These are phyloP conservation scores for Tetracladium marchalianum DNA, from an alignment of 495 filamentous ascomycete genomes.

Conservation along the genomic window DNA sequence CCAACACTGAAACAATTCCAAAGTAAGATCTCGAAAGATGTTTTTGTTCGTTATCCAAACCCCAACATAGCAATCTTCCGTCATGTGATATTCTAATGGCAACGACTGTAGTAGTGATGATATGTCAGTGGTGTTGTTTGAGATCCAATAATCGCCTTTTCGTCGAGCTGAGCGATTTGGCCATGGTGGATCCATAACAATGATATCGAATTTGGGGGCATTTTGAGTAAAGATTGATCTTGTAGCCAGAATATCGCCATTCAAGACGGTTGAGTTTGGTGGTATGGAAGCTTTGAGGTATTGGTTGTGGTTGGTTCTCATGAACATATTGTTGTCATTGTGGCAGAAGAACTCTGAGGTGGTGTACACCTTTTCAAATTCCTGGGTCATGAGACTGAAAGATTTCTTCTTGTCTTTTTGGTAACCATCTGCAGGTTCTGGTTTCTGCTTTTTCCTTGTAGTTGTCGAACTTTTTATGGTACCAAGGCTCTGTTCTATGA, in stretches of 20 bases:
- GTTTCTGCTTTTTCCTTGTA: neutral
- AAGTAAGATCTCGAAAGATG: constrained; percentile 46
- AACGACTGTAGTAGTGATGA: constrained; percentile 36
- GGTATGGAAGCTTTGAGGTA: constrained; percentile 2
- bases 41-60: constrained; percentile 87
- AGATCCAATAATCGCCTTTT: constrained; percentile 53
- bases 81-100: constrained; percentile 45
- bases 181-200: constrained; percentile 91
- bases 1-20: constrained; percentile 52
- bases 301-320: too few relatives aligned
- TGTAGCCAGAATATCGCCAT: constrained; percentile 29
- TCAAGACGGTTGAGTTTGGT: constrained; percentile 24
- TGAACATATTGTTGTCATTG: too few relatives aligned
- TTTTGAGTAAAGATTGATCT: constrained; percentile 21
- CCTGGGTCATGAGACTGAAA: too few relatives aligned
- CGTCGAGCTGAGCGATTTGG: constrained; percentile 78
- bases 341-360: too few relatives aligned
- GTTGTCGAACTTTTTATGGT: neutral
- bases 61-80: constrained; percentile 47
- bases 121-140: constrained; percentile 28
- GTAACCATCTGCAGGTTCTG: neutral
- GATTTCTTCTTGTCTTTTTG: too few relatives aligned
- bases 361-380: too few relatives aligned
- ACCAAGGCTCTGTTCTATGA: neutral
- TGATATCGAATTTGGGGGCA: constrained; percentile 56